These are phyloP conservation scores for Trichothecium roseum DNA, from an alignment of 2,329 filamentous ascomycete species.

Conservation along the genomic window DNA sequence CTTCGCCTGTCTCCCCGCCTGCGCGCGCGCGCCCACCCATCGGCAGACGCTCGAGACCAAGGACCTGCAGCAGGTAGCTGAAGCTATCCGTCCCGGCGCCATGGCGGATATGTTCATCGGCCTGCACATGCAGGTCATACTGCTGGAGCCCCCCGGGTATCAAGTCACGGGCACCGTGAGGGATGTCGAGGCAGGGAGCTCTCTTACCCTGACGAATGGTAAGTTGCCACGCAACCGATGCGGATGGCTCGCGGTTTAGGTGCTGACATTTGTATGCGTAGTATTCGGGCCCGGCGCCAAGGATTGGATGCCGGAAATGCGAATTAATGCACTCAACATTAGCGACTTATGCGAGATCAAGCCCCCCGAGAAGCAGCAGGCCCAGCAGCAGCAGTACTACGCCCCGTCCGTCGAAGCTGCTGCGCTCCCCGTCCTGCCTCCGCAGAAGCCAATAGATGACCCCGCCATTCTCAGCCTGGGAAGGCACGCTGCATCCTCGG, in stretches of 20 bases:
- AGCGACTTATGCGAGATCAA: constrained; percentile 31
- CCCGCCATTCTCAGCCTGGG: constrained; percentile 70
- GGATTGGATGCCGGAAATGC: constrained; percentile 27
- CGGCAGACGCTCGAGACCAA: too few species aligned
- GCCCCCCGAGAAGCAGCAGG: constrained; percentile 14
- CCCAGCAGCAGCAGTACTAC: constrained; percentile 13
- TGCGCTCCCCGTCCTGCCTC: constrained; percentile 15
- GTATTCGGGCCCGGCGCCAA: constrained; percentile 32
- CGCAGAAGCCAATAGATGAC: constrained; percentile 53
- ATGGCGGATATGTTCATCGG: constrained; percentile 61
- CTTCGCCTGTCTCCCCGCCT: too few species aligned
- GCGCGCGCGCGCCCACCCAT: too few species aligned
- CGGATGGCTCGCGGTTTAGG: background rate
- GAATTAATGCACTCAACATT: constrained; percentile 35
- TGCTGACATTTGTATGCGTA: constrained; percentile 9
- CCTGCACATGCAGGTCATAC: constrained; percentile 63
- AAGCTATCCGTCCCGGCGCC: constrained; percentile 4
- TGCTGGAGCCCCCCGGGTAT: constrained; percentile 53
- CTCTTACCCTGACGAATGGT: constrained; percentile 65
- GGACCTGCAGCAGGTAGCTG: background rate
- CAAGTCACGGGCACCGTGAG: constrained; percentile 61
- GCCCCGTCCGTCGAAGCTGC: constrained; percentile 13
- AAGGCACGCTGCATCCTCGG: constrained; percentile 17
- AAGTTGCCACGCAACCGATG: constrained; percentile 17
- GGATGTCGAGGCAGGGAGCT: constrained; percentile 55